Evolutionary conservation across 768 basidiomycete species (phyloP).

Genomic region (Pulveroboletus sp.): DNA sequence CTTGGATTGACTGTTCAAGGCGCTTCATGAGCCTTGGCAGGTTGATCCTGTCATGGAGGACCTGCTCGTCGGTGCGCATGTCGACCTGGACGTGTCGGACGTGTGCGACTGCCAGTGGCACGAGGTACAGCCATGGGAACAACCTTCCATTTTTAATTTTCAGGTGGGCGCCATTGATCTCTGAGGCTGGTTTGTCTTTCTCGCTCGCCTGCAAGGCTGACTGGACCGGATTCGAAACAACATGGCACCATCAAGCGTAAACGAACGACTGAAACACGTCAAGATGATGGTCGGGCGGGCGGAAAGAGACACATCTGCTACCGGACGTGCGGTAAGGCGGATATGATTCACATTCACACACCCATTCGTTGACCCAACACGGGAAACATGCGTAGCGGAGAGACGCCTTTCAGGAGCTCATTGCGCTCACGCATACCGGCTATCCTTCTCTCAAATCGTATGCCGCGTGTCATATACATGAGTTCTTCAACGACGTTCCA

Average conservation of each 20-base stretch:
- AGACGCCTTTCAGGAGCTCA: slow-evolving; percentile 50
- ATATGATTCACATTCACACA: background rate
- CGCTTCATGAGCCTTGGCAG: slow-evolving; percentile 56
- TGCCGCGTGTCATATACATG: slow-evolving; percentile 54
- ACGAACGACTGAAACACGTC: slow-evolving; percentile 20
- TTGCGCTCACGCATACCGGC: slow-evolving; percentile 50
- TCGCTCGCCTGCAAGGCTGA: background rate
- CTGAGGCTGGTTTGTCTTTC: slow-evolving; percentile 2
- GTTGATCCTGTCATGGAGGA: slow-evolving; percentile 65
- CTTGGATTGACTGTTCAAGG: slow-evolving; percentile 53
- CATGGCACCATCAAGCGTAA: slow-evolving; percentile 22
- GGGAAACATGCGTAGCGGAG: slow-evolving; percentile 41
- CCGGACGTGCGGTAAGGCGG: slow-evolving; percentile 38
- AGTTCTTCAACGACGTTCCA: slow-evolving; percentile 63
- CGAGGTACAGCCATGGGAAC: slow-evolving; percentile 15
- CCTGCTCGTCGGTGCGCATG: slow-evolving; percentile 32
- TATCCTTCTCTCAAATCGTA: slow-evolving; percentile 49
- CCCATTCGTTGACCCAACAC: slow-evolving; percentile 6
- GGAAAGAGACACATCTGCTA: slow-evolving; percentile 36
- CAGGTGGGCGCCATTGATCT: slow-evolving; percentile 14
- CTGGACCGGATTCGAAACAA: background rate
- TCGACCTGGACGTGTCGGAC: slow-evolving; percentile 4
- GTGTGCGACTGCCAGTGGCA: background rate
- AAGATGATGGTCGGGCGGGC: slow-evolving; percentile 44
- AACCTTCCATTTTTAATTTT: slow-evolving; percentile 17